Evolutionary conservation across 2,329 filamentous ascomycete species (phyloP).

Genomic region (Pestalotiopsis sp.): DNA sequence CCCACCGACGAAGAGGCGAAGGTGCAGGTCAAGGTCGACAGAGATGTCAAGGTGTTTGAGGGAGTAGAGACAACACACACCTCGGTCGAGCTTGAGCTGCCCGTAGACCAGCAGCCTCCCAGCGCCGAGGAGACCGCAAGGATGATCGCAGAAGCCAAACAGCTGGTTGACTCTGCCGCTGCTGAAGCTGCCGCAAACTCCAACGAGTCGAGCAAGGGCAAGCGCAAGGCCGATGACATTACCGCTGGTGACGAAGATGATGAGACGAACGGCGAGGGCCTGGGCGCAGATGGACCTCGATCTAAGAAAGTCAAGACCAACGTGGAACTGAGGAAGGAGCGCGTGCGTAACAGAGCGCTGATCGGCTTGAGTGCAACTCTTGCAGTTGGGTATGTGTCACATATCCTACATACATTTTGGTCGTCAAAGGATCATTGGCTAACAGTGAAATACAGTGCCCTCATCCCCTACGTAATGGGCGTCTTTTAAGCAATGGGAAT

Average conservation of each 20-base stretch:
- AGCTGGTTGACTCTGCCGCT: constrained; percentile 75
- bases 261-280: constrained; percentile 41
- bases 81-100: constrained; percentile 76
- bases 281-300: constrained; percentile 43
- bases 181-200: constrained; percentile 37
- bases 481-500: constrained; percentile 40
- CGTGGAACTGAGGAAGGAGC: constrained; percentile 80
- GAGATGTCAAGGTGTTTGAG: constrained; percentile 49
- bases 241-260: constrained; percentile 64
- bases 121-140: constrained; percentile 76
- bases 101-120: constrained; percentile 65
- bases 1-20: constrained; percentile 59
- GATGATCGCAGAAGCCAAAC: constrained; percentile 84
- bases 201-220: constrained; percentile 53
- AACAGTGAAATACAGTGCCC: constrained; percentile 31
- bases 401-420: constrained; percentile 11
- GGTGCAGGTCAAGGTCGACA: constrained; percentile 72
- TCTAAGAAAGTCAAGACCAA: constrained; percentile 83
- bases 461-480: constrained; percentile 56
- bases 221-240: constrained; percentile 77
- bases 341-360: constrained; percentile 82
- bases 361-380: constrained; percentile 86
- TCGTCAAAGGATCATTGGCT: constrained; percentile 24
- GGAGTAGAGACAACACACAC: constrained; percentile 72
- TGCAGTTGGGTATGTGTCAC: constrained; percentile 78